Conservation (phyloP, 129 eudicot species). For the Lonicera japonica region DNA sequence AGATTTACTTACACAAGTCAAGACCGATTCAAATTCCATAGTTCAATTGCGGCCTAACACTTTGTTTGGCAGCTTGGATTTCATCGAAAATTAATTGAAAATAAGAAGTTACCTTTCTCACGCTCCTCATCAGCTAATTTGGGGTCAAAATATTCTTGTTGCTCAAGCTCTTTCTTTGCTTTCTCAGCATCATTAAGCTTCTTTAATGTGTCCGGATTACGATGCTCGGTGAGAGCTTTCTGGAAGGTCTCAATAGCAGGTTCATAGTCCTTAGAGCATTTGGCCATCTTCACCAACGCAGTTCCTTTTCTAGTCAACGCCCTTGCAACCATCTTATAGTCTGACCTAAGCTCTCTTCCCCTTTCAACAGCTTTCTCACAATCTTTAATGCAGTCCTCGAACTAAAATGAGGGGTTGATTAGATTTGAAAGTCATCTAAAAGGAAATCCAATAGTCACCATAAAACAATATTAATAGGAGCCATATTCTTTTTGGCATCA, state of each 20-base stretch:
- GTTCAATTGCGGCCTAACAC: too few relatives aligned
- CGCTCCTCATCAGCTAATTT: constrained; percentile 92
- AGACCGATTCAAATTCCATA: too few relatives aligned
- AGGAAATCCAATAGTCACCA: too few relatives aligned
- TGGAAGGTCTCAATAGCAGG: constrained; percentile 93
- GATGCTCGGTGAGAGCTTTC: constrained; percentile 95
- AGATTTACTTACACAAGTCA: too few relatives aligned
- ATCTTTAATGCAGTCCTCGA: constrained; percentile 90
- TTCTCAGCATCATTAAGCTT: constrained; percentile 93
- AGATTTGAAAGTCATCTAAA: too few relatives aligned
- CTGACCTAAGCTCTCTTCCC: constrained; percentile 92
- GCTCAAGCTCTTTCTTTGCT: constrained; percentile 92
- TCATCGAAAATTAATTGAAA: too few relatives aligned
- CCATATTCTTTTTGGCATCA: too few relatives aligned
- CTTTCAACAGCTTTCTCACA: constrained; percentile 97
- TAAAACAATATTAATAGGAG: too few relatives aligned
- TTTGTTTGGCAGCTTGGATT: too few relatives aligned
- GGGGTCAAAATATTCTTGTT: constrained; percentile 83
- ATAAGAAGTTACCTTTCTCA: constrained; percentile 61
- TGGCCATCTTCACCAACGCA: constrained; percentile 83
- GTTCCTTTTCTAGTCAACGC: constrained; percentile 96
- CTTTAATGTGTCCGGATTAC: constrained; percentile 88
- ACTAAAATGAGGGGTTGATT: constrained; percentile 32
- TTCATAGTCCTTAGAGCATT: constrained; percentile 72
- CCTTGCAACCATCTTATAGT: constrained; percentile 93